Evolutionary conservation across 257 asterid genomes (phyloP).

Genomic region (Nyctanthes arbortristis): DNA sequence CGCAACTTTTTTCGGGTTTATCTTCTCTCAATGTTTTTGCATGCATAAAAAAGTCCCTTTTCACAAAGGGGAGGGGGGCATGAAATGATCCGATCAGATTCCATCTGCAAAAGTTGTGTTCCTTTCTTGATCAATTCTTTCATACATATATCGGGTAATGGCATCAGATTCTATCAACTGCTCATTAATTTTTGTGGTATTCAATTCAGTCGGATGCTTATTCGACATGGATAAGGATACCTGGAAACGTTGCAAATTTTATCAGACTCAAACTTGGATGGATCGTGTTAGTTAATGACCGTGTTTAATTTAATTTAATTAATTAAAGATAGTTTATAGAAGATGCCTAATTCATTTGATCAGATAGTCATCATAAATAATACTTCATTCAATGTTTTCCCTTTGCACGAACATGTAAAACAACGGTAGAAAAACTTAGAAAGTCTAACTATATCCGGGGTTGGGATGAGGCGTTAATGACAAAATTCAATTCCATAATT

Average conservation of each 20-base stretch:
- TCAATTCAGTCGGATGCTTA: neutral
- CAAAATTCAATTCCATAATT: no score
- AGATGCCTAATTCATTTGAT: no score
- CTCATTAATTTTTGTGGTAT: neutral
- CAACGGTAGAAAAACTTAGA: no score
- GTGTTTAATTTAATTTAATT: no score
- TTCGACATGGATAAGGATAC: neutral
- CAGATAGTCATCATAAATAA: no score
- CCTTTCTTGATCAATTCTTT: neutral
- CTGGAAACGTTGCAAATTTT: neutral
- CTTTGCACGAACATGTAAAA: no score
- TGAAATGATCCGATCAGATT: neutral
- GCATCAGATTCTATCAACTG: conserved; percentile 4
- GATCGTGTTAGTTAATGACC: neutral
- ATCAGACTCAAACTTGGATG: neutral
- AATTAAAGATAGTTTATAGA: no score
- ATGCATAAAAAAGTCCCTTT: neutral
- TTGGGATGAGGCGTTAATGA: neutral
- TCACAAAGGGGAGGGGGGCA: neutral
- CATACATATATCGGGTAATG: neutral
- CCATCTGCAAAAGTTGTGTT: neutral
- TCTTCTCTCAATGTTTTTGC: neutral
- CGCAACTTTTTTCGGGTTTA: neutral
- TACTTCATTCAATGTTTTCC: no score
- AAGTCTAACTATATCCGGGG: no score